Evolutionary conservation across 352 stramenopile species (phyloP).

Genomic region (Paralagenidium karlingii): DNA sequence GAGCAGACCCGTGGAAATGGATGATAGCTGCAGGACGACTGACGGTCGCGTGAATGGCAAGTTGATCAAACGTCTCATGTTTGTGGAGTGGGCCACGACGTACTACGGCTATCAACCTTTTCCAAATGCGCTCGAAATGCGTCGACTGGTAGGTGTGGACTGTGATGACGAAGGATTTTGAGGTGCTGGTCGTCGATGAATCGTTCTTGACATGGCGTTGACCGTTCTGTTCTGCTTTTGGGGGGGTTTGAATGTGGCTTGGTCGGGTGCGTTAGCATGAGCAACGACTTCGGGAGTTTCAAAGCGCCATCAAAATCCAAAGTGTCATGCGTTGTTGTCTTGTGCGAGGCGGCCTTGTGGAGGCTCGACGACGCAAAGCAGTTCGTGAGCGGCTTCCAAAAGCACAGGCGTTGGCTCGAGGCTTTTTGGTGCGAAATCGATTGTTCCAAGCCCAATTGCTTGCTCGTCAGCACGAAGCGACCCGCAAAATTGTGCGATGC

Average conservation of each 20-base stretch:
- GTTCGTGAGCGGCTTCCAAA: constrained; percentile 46
- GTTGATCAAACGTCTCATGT: constrained; percentile 56
- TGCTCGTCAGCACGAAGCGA: constrained; percentile 15
- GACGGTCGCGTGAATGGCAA: constrained; percentile 1
- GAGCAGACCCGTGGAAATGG: too few species aligned
- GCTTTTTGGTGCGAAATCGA: constrained; percentile 49
- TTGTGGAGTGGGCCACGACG: constrained; percentile 67
- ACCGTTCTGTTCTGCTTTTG: too few species aligned
- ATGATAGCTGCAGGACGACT: neutral
- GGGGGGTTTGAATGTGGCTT: too few species aligned
- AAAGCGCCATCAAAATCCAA: constrained; percentile 63
- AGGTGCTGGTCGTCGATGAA: neutral
- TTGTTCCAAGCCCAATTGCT: constrained; percentile 16
- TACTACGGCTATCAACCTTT: constrained; percentile 82
- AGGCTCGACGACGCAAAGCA: constrained; percentile 56
- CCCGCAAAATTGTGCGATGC: constrained; percentile 20
- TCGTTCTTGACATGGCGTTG: too few species aligned
- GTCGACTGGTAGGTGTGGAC: constrained; percentile 7
- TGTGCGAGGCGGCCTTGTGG: constrained; percentile 50
- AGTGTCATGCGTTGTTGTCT: constrained; percentile 70
- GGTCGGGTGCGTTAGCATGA: constrained; percentile 57
- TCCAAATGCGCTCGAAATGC: constrained; percentile 67
- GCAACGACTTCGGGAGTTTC: constrained; percentile 18
- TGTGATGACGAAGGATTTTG: neutral
- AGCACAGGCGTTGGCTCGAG: constrained; percentile 68